Conservation (phyloP, 2,329 filamentous ascomycete genomes). For the Thermothelomyces thermophilus region DNA sequence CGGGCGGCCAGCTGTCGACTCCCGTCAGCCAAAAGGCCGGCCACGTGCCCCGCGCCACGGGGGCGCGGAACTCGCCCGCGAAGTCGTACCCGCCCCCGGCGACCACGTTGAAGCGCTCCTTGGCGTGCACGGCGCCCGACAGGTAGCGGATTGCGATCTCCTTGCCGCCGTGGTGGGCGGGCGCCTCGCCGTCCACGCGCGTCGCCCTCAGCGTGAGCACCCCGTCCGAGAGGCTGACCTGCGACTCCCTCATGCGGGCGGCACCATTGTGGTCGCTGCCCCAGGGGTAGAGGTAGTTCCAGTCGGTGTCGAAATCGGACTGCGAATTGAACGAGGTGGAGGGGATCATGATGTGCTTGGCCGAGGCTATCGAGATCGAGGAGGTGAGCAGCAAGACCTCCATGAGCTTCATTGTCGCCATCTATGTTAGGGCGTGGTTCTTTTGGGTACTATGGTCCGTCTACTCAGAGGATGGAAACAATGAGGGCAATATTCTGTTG, state of each 20-base stretch:
- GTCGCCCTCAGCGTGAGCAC: constrained; percentile 43
- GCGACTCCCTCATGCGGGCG: constrained; percentile 45
- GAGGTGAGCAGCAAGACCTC: constrained; percentile 13
- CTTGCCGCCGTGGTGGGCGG: constrained; percentile 33
- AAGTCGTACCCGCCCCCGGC: constrained; percentile 37
- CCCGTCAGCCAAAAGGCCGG: constrained; percentile 54
- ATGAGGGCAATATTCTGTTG: too few species aligned
- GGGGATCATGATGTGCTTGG: constrained; percentile 34
- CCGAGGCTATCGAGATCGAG: constrained; percentile 6
- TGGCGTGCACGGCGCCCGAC: constrained; percentile 39
- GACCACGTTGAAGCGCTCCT: constrained; percentile 35
- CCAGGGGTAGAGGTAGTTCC: constrained; percentile 51
- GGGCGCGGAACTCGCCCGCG: constrained; percentile 35
- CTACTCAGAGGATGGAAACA: too few species aligned
- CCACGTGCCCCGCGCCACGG: constrained; percentile 43
- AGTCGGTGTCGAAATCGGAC: constrained; percentile 37
- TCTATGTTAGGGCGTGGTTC: too few species aligned
- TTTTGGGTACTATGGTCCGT: too few species aligned
- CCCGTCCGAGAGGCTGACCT: constrained; percentile 37
- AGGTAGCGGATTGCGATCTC: constrained; percentile 46
- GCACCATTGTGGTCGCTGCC: constrained; percentile 52
- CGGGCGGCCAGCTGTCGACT: constrained; percentile 50
- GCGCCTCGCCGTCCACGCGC: constrained; percentile 36
- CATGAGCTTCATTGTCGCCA: constrained; percentile 6
- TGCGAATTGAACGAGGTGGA: constrained; percentile 34